Evolutionary conservation across 2,329 filamentous ascomycete species (phyloP), one percentile per base, ranked within the genome.

Genomic region (Blastomyces gilchristii): DNA sequence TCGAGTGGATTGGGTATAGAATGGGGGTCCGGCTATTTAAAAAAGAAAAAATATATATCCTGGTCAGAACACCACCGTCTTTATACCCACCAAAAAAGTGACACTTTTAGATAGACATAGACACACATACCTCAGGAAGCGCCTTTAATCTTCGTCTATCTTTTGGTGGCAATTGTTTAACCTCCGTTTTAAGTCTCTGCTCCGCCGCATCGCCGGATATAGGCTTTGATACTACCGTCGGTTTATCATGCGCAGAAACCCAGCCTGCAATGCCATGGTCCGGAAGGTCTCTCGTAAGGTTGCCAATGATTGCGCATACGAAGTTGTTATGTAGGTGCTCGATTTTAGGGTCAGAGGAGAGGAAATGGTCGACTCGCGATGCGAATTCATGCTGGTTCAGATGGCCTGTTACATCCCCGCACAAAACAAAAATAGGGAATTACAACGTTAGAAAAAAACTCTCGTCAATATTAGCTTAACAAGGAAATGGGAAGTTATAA

Each of bases 321-420:
- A 87, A 80, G 57, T 83, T 81, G 69, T 87, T 87, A 73, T 87
- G 85, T 8, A 85, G 79, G 67, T 84, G 82, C 70, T 82, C 81
- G 34, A 76, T 79, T 64, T 79, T 78, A 7, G 81, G 76, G 58
- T 83, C 79, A 57, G 76, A 73, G 67, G 76, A 79, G 66, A 87
- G 77, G 67, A 86, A 80, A 65, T 79, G 79, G 68, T 82, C 78
- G 60, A 86, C 79, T 64, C 80, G 80, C 69, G 79, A 79, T 62
- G 79, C 77, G 67, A 87, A 79, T 74, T 87, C 85, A 66, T 79
- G 80, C 70, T 86, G 84, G 71, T 85, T 86, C 63, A 85, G 78
- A 67, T 80, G 81, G 70, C 79, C 84, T 84, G 59, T 54, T 63
- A 49, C 66, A 34, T 22, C 34, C 28, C 53, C 53, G 62, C 28